These are phyloP conservation scores for Cronartium ribicola DNA, from an alignment of 1,284 basidiomycete species.

Conservation along the genomic window DNA sequence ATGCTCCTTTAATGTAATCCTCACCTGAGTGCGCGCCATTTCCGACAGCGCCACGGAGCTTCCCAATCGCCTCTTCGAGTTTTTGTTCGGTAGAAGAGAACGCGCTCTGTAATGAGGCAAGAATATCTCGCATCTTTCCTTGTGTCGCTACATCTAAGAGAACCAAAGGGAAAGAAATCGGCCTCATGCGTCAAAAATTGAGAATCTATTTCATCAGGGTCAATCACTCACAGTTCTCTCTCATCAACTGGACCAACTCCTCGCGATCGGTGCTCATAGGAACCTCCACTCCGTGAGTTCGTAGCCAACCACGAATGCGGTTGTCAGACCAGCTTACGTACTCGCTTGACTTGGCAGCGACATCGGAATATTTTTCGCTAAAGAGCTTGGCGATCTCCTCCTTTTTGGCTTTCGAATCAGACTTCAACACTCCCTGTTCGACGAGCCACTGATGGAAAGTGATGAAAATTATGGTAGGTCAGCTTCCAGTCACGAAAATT, in stretches of 20 bases:
- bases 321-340: slow-evolving; percentile 50
- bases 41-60: slow-evolving; percentile 47
- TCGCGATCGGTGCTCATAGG: slow-evolving; percentile 56
- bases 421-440: slow-evolving; percentile 67
- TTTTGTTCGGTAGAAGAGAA: slow-evolving; percentile 44
- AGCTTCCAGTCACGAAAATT: slow-evolving; percentile 54
- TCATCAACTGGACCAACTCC: slow-evolving; percentile 65
- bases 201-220: background rate
- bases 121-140: slow-evolving; percentile 44
- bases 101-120: slow-evolving; percentile 38
- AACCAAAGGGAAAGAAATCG: slow-evolving; percentile 42
- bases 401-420: slow-evolving; percentile 58
- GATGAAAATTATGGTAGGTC: slow-evolving; percentile 43
- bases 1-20: slow-evolving; percentile 1
- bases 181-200: slow-evolving; percentile 28
- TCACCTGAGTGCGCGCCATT: slow-evolving; percentile 27
- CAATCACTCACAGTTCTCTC: slow-evolving; percentile 58
- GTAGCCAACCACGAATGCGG: slow-evolving; percentile 49
- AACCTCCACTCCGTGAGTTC: slow-evolving; percentile 45
- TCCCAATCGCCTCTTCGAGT: slow-evolving; percentile 46
- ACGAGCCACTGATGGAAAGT: slow-evolving; percentile 63
- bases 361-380: slow-evolving; percentile 47
- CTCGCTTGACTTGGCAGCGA: slow-evolving; percentile 44
- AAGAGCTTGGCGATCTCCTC: slow-evolving; percentile 47
- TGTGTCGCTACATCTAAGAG: slow-evolving; percentile 41